Evolutionary conservation across 1,284 basidiomycete genomes (phyloP).

Genomic region (Sutorius eximius): DNA sequence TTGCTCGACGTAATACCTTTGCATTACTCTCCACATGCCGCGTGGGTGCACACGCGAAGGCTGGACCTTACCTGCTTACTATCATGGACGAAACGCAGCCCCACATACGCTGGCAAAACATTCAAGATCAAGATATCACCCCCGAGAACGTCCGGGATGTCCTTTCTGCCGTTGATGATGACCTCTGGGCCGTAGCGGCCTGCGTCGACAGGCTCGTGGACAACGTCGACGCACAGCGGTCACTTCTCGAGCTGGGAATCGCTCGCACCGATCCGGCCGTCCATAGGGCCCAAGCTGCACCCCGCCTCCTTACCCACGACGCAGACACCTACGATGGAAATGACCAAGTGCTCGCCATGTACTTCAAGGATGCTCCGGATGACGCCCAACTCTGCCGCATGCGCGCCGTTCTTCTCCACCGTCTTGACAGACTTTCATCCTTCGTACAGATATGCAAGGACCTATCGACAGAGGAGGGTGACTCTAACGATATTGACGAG

Average conservation of each 20-base stretch:
- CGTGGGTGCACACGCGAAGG: background rate
- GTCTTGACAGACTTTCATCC: conserved; percentile 67
- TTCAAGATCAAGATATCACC: conserved; percentile 57
- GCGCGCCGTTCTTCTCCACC: conserved; percentile 58
- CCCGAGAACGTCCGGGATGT: conserved; percentile 45
- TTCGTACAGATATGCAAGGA: conserved; percentile 59
- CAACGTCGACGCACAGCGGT: conserved; percentile 52
- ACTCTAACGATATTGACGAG: conserved; percentile 42
- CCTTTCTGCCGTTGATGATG: conserved; percentile 57
- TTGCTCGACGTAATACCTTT: conserved; percentile 2
- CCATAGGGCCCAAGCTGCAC: conserved; percentile 46
- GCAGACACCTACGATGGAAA: conserved; percentile 3
- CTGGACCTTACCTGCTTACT: background rate
- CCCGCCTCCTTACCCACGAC: conserved; percentile 16
- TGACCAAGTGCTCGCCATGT: conserved; percentile 40
- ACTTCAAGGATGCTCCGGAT: conserved; percentile 52
- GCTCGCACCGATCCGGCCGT: conserved; percentile 52
- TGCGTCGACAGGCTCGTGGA: conserved; percentile 68
- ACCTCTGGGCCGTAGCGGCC: conserved; percentile 73
- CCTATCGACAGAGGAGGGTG: conserved; percentile 30
- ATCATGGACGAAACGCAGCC: conserved; percentile 32
- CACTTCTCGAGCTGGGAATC: conserved; percentile 62
- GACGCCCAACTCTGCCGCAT: conserved; percentile 67
- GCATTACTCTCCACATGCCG: background rate
- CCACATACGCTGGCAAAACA: conserved; percentile 54